These are phyloP conservation scores for Arabis alpina DNA, from an alignment of 345 rosid genomes.

Conservation along the genomic window DNA sequence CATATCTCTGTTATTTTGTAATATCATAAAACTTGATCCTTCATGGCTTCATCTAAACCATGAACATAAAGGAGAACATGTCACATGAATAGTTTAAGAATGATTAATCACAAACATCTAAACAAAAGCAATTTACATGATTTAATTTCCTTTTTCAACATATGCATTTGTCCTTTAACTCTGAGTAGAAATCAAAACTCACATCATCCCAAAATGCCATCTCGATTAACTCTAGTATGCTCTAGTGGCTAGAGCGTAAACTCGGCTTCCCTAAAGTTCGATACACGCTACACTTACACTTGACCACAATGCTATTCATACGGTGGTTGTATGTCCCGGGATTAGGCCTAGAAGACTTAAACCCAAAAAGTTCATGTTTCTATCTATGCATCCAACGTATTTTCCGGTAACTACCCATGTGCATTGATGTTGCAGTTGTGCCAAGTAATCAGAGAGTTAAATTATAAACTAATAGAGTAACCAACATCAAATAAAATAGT, in stretches of 20 bases:
- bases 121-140: background rate
- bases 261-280: background rate
- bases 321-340: background rate
- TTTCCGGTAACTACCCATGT: slow-evolving; percentile 36
- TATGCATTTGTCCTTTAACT: slow-evolving; percentile 12
- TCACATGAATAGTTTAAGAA: slow-evolving; percentile 17
- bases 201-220: background rate
- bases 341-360: background rate
- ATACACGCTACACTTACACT: background rate
- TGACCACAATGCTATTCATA: background rate
- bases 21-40: slow-evolving; percentile 10
- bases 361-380: slow-evolving; percentile 24
- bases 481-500: slow-evolving; percentile 18
- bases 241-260: background rate
- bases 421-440: slow-evolving; percentile 35
- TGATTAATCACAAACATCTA: slow-evolving; percentile 10
- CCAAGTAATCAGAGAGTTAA: slow-evolving; percentile 34
- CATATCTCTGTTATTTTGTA: background rate
- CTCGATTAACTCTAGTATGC: background rate
- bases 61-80: slow-evolving; percentile 10
- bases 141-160: slow-evolving; percentile 5
- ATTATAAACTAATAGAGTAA: slow-evolving; percentile 23
- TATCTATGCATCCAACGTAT: slow-evolving; percentile 1
- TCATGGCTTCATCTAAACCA: background rate
- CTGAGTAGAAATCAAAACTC: background rate